These are phyloP conservation scores for Cercospora zeae-maydis DNA, from an alignment of 2,329 filamentous ascomycete species.

Conservation along the genomic window DNA sequence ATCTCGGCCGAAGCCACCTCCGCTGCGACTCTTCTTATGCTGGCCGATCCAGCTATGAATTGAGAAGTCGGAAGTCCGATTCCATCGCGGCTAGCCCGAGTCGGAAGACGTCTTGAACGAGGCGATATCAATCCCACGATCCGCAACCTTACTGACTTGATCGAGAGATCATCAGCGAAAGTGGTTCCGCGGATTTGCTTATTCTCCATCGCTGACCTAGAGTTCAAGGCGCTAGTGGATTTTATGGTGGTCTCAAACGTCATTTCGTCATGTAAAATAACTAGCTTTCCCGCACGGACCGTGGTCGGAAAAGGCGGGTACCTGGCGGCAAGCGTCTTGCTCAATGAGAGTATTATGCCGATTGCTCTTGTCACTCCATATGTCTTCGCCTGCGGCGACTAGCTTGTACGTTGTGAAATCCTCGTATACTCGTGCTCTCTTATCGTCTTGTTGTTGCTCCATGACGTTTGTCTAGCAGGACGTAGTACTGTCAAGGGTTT, in stretches of 20 bases:
- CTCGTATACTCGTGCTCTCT: no score
- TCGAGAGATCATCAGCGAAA: neutral
- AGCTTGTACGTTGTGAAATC: no score
- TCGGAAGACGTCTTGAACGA: neutral
- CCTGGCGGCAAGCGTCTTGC: neutral
- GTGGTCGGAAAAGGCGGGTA: neutral
- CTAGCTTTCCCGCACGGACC: neutral
- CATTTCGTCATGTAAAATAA: no score
- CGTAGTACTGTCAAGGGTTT: no score
- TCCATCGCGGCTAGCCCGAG: neutral
- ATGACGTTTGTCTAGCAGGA: no score
- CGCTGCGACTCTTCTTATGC: neutral
- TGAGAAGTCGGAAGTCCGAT: neutral
- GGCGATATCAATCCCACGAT: neutral
- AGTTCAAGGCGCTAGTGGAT: neutral
- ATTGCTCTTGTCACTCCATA: neutral
- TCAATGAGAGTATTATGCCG: neutral
- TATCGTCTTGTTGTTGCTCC: no score
- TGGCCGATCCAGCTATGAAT: neutral
- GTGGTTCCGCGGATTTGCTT: neutral
- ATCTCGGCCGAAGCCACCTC: neutral
- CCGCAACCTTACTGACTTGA: neutral
- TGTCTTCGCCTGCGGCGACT: no score
- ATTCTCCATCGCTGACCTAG: neutral
- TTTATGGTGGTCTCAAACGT: no score